Base-by-base conservation (phyloP, 768 basidiomycete species). In the Exsudoporus frostii region DNA sequence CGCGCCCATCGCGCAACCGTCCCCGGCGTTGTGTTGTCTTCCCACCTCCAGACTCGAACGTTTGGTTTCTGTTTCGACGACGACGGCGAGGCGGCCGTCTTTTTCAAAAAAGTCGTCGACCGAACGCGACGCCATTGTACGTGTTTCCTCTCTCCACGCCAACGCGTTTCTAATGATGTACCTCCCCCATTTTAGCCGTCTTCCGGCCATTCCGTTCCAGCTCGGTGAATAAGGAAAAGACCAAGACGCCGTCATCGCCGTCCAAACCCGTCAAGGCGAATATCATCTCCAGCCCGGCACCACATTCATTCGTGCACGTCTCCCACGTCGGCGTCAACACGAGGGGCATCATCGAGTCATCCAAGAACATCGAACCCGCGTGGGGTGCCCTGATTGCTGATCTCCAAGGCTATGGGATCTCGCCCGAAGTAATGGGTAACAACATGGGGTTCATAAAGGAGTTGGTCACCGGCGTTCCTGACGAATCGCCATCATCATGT, bases 281-380 rank as follows among this genome's bases (percentile, higher is more conserved):
- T 51, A 71, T 80, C 71, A 81, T 88, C 57, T 85, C 85, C 14
- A 64, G 76, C 17, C 85, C 86, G 0, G 68, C 77, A 0, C 76
- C 80, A 5, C 75, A 81, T 51, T 82, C 85, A 20, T 88, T 87
- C 65, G 78, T 79, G 51, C 86, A 88, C 60, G 74, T 86, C 49
- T 77, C 80, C 20, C 86, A 88, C 64, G 77, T 87, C 46, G 85
- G 85, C 8, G 68, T 84, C 45, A 78, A 76, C 59, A 71, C 69
- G 49, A 71, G 75, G 8, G 81, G 81, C 5, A 66, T 70, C 49
- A 74, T 82, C 57, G 81, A 84, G 68, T 74, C 79, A 9, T 79
- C 79, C 42, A 76, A 75, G 45, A 78, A 76, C 54, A 70, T 82
- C 37, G 80, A 83, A 43, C 74, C 77, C 1, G 74, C 78, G 25